These are phyloP conservation scores for Urostyla sp. DNA, from an alignment of 73 alveolate species.

Conservation along the genomic window DNA sequence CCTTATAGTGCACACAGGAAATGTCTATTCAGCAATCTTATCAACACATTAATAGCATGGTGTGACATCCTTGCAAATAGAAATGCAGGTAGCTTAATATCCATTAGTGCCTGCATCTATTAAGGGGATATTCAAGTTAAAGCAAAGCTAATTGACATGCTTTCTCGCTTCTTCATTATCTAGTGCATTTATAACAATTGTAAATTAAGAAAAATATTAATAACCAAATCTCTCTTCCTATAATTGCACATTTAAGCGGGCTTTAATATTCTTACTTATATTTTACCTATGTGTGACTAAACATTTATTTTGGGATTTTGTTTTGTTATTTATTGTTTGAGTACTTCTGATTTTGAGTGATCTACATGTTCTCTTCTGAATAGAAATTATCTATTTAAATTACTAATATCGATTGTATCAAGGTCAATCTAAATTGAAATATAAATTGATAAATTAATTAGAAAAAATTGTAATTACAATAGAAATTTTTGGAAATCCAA, in stretches of 20 bases:
- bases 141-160: constrained; percentile 91
- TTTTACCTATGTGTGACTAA: constrained; percentile 78
- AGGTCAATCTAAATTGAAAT: constrained; percentile 83
- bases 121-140: constrained; percentile 87
- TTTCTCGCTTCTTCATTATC: constrained; percentile 96
- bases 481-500: constrained; percentile 90
- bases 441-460: neutral
- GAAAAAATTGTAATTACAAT: constrained; percentile 37
- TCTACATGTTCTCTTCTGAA: constrained; percentile 96
- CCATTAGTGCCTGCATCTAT: constrained; percentile 97
- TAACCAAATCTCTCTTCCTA: constrained; percentile 81
- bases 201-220: constrained; percentile 87
- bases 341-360: constrained; percentile 87
- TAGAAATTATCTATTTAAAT: constrained; percentile 97
- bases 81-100: constrained; percentile 51
- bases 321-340: constrained; percentile 68
- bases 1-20: constrained; percentile 97
- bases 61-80: constrained; percentile 81
- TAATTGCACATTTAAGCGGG: neutral
- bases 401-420: constrained; percentile 98
- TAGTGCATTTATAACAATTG: constrained; percentile 90
- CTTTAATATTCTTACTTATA: constrained; percentile 37
- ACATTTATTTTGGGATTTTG: constrained; percentile 76
- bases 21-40: constrained; percentile 78
- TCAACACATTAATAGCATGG: constrained; percentile 95